Percentiles rank a stretch among this genome's conserved stretches.
Conservation (phyloP, 2,329 filamentous ascomycete genomes). For the Microsporum canis region DNA sequence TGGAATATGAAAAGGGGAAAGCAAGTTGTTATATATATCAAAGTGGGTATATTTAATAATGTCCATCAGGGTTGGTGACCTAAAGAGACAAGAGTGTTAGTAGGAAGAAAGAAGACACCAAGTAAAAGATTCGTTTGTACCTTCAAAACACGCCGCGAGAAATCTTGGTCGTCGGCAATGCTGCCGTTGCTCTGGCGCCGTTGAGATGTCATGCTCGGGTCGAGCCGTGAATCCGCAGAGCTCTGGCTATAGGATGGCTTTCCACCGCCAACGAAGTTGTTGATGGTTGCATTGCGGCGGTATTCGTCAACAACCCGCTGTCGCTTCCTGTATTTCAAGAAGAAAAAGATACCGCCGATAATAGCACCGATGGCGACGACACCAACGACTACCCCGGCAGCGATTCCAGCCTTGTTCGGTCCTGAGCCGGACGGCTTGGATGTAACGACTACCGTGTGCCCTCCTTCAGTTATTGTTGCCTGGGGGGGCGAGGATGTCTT, state of each 20-base stretch:
- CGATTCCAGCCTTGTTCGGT: constrained; percentile 72
- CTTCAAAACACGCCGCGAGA: constrained; percentile 89
- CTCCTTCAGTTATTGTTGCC: constrained; percentile 28
- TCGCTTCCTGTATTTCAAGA: constrained; percentile 63
- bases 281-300: constrained; percentile 66
- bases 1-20: background rate
- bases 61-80: constrained; percentile 15
- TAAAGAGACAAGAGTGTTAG: constrained; percentile 7
- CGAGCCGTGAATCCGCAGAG: constrained; percentile 74
- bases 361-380: constrained; percentile 58
- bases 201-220: constrained; percentile 69
- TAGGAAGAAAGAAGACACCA: background rate
- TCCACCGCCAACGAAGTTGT: constrained; percentile 54
- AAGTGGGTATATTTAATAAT: constrained; percentile 8
- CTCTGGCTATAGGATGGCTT: constrained; percentile 47
- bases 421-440: constrained; percentile 24
- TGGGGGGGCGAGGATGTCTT: constrained; percentile 31
- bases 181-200: constrained; percentile 85
- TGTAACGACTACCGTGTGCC: constrained; percentile 19
- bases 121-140: constrained; percentile 37
- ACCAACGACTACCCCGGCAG: constrained; percentile 76
- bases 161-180: constrained; percentile 94
- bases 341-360: constrained; percentile 59
- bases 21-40: background rate
- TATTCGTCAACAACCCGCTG: constrained; percentile 74